Evolutionary conservation across 2,329 filamentous ascomycete species (phyloP), one percentile per base, ranked within the genome.

Genomic region (Phialemonium atrogriseum): DNA sequence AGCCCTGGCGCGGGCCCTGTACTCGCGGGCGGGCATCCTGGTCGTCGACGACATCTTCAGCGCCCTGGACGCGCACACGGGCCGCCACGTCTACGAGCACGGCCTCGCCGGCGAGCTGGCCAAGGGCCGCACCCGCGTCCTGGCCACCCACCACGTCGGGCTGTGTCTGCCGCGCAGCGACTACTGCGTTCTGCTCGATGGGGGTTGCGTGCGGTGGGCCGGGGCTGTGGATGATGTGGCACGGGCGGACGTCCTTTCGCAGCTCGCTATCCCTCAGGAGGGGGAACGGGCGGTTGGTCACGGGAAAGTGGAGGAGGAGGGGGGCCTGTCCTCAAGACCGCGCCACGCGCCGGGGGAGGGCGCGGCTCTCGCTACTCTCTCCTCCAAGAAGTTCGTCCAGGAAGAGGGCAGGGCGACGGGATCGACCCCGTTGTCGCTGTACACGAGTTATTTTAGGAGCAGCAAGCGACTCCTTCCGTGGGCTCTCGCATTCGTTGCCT

Each of bases 131-230:
- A 91, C 85, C 2, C 64, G 84, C 18, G 84, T 91, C 28, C 60
- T 91, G 4, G 84, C 87, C 16, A 91, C 84, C 0, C 84, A 91
- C 48, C 83, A 89, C 45, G 77, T 87, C 13, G 73, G 73, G 4
- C 65, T 89, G 2, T 81, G 78, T 41, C 67, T 83, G 35, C 66
- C 80, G 10, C 73, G 73, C 47, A 77, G 84, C 6, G 82, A 82
- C 45, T 89, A 83, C 43, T 65, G 84, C 6, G 78, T 88, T 5
- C 72, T 84, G 39, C 69, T 91, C 2, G 78, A 75, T 13, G 73
- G 84, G 33, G 84, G 83, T 7, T 66, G 62, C 6, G 68, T 82
- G 68, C 32, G 66, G 72, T 12, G 74, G 73, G 5, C 68, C 60
- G 1, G 52, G 80, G 10, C 59, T 74, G 20, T 51, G 64, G 38